phyloP scores from a whole-genome alignment of 2,329 filamentous ascomycete species.

The Aspergillus nomiae region DNA sequence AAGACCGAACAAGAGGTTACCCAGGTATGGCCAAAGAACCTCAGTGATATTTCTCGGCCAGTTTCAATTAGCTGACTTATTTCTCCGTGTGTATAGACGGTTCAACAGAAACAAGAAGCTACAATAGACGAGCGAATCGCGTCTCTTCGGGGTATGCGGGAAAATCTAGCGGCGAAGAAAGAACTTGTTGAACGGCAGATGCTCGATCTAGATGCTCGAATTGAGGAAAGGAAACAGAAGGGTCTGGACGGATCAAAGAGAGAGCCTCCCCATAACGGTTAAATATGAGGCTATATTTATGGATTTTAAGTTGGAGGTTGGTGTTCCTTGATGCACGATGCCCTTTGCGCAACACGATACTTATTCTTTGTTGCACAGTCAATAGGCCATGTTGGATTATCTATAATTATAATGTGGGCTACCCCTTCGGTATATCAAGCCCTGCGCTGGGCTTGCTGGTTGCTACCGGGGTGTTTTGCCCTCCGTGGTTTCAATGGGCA shows the following conservation, averaged over 20 bases:
- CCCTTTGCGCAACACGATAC: not conserved
- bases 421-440: not conserved
- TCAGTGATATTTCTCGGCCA: not conserved
- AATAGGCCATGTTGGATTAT: not conserved
- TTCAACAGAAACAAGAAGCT: slow-evolving; percentile 50
- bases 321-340: too few relatives aligned
- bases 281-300: slow-evolving; percentile 6
- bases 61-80: not conserved
- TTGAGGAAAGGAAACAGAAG: slow-evolving; percentile 43
- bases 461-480: not conserved
- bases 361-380: not conserved
- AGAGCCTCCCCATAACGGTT: slow-evolving; percentile 23
- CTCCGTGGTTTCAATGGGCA: not conserved
- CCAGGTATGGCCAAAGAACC: slow-evolving; percentile 45
- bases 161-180: slow-evolving; percentile 54
- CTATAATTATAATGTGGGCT: not conserved
- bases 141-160: slow-evolving; percentile 54
- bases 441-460: not conserved
- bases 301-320: not conserved
- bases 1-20: slow-evolving; percentile 56
- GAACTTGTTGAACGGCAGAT: slow-evolving; percentile 60
- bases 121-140: slow-evolving; percentile 57
- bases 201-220: slow-evolving; percentile 48
- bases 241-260: slow-evolving; percentile 31
- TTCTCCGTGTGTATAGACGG: not conserved